Conservation (phyloP, 2,329 filamentous ascomycete species). For the Neonectria ditissima region DNA sequence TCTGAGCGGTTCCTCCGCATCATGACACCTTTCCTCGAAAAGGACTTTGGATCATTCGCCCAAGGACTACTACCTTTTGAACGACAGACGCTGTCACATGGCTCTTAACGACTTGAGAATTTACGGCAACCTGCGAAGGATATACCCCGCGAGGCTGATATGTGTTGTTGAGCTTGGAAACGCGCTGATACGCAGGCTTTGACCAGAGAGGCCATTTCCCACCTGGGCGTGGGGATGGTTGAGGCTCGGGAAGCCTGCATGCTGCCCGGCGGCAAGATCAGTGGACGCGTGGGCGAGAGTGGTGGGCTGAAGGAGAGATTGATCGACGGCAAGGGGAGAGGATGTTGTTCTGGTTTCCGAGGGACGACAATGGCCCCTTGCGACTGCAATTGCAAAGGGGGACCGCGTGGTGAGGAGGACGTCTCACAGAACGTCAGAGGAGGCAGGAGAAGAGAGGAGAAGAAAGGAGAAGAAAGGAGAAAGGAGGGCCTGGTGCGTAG, state of each 20-base stretch:
- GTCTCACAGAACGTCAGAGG: slow-evolving; percentile 39
- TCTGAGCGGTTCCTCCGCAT: slow-evolving; percentile 43
- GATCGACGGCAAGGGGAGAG: slow-evolving; percentile 44
- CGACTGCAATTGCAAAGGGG: slow-evolving; percentile 7
- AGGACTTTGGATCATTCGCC: slow-evolving; percentile 50
- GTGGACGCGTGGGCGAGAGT: slow-evolving; percentile 48
- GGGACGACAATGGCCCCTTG: slow-evolving; percentile 26
- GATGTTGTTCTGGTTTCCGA: slow-evolving; percentile 40
- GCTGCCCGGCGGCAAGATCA: slow-evolving; percentile 42
- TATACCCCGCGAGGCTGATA: slow-evolving; percentile 55
- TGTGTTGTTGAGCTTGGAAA: slow-evolving; percentile 53
- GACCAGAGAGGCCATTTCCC: slow-evolving; percentile 37
- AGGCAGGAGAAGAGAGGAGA: slow-evolving; percentile 32
- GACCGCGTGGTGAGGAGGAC: slow-evolving; percentile 33
- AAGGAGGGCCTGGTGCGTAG: slow-evolving; percentile 27
- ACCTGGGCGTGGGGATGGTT: slow-evolving; percentile 33
- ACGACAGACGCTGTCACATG: slow-evolving; percentile 52
- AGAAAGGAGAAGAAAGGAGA: slow-evolving; percentile 26
- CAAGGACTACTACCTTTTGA: slow-evolving; percentile 50
- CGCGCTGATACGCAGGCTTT: slow-evolving; percentile 46
- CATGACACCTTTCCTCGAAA: slow-evolving; percentile 45
- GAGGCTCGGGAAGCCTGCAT: slow-evolving; percentile 44
- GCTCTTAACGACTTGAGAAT: slow-evolving; percentile 52
- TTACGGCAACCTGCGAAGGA: slow-evolving; percentile 56
- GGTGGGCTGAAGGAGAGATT: slow-evolving; percentile 50